A percentile compares a stretch with the other conserved stretches of the same genome.
These are phyloP conservation scores for Metarhizium brunneum DNA, from an alignment of 2,329 filamentous ascomycete species.

Conservation along the genomic window DNA sequence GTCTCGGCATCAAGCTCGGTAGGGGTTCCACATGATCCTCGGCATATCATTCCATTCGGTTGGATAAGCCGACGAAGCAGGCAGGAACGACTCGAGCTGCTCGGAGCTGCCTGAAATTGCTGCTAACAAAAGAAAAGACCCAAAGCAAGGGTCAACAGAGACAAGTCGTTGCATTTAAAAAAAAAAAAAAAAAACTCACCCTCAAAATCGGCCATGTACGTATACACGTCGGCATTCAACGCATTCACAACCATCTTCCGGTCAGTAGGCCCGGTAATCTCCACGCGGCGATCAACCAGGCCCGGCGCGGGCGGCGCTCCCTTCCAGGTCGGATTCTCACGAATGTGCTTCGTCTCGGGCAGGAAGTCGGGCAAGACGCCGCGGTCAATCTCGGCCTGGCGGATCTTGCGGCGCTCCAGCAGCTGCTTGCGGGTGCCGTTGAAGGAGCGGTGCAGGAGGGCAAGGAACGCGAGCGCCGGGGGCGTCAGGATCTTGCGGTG, in stretches of 20 bases:
- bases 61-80: background rate
- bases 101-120: no score
- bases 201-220: slow-evolving; percentile 99
- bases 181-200: slow-evolving; percentile 43
- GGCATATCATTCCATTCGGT: background rate
- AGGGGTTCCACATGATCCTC: background rate
- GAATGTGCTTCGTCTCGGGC: slow-evolving; percentile 89
- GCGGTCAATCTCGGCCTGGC: slow-evolving; percentile 89
- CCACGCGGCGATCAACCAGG: slow-evolving; percentile 83
- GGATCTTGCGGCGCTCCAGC: slow-evolving; percentile 73
- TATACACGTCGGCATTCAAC: slow-evolving; percentile 91
- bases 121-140: background rate
- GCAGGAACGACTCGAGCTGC: background rate
- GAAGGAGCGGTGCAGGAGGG: slow-evolving; percentile 90
- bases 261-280: slow-evolving; percentile 96
- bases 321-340: slow-evolving; percentile 89
- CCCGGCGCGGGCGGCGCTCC: slow-evolving; percentile 86
- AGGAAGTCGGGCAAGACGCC: slow-evolving; percentile 88
- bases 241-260: slow-evolving; percentile 99
- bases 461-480: slow-evolving; percentile 83
- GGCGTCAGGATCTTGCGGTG: slow-evolving; percentile 89
- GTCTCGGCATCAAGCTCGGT: background rate
- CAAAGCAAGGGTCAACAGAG: background rate
- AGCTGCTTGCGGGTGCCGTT: slow-evolving; percentile 81
- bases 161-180: background rate